Percentiles rank a stretch among this genome's conserved stretches.
Conservation (phyloP, 345 rosid genomes). For the Anastatica hierochuntica region DNA sequence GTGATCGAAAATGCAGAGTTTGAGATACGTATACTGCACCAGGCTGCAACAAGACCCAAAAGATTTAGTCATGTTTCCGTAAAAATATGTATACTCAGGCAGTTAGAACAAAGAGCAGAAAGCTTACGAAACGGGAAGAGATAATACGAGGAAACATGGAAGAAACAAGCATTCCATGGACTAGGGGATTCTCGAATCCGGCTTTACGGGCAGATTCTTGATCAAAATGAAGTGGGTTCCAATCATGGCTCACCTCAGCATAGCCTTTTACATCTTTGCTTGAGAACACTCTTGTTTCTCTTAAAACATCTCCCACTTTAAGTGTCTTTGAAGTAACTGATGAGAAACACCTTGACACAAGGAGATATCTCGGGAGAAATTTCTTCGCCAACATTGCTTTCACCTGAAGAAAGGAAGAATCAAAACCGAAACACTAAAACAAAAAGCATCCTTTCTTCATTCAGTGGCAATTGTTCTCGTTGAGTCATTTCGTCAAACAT, state of each 20-base stretch:
- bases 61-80: slow-evolving; percentile 4
- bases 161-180: slow-evolving; percentile 90
- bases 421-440: slow-evolving; percentile 5
- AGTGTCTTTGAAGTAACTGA: slow-evolving; percentile 29
- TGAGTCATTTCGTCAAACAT: slow-evolving; percentile 19
- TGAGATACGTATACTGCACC: slow-evolving; percentile 84
- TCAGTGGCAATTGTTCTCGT: background rate
- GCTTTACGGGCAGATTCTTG: slow-evolving; percentile 41
- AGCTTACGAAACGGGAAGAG: slow-evolving; percentile 65
- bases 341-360: slow-evolving; percentile 39
- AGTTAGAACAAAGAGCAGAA: background rate
- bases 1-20: slow-evolving; percentile 63
- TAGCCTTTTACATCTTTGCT: slow-evolving; percentile 52
- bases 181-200: slow-evolving; percentile 59
- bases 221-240: slow-evolving; percentile 75
- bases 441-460: background rate
- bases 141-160: slow-evolving; percentile 72
- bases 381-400: slow-evolving; percentile 23
- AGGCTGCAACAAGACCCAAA: slow-evolving; percentile 38
- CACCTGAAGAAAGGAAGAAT: too few relatives aligned
- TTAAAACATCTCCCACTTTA: slow-evolving; percentile 51
- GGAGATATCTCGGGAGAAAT: slow-evolving; percentile 12
- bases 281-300: slow-evolving; percentile 46
- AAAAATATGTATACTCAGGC: background rate
- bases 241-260: slow-evolving; percentile 67